A percentile compares a stretch with the other conserved stretches of the same genome.
Conservation (phyloP, 1,284 basidiomycete species). For the Dichomitus squalens region DNA sequence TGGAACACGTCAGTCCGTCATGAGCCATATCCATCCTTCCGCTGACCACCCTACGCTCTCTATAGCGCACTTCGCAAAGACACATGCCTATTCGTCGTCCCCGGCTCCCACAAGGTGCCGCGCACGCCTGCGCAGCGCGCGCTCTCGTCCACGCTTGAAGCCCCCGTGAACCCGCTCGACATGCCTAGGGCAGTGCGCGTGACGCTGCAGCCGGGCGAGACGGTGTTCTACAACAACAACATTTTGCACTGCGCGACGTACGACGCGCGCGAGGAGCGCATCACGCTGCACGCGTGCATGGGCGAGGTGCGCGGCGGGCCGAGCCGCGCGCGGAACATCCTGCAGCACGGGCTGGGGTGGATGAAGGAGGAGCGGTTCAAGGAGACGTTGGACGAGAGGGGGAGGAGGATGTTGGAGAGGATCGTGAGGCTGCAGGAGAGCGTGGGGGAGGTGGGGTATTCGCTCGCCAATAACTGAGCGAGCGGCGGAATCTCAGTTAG, state of each 20-base stretch:
- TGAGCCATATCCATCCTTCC: background rate
- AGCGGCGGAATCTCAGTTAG: no score
- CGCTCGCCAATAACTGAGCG: constrained; percentile 35
- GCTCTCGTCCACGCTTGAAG: constrained; percentile 55
- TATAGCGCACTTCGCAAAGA: constrained; percentile 73
- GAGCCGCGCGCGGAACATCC: constrained; percentile 70
- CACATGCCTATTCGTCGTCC: constrained; percentile 75
- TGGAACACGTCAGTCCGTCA: constrained; percentile 73
- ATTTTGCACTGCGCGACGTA: constrained; percentile 80
- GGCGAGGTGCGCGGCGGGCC: constrained; percentile 67
- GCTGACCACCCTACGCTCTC: background rate
- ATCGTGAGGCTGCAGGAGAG: constrained; percentile 59
- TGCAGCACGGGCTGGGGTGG: constrained; percentile 82
- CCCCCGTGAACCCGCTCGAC: constrained; percentile 58
- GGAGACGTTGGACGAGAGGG: constrained; percentile 48
- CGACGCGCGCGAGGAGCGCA: constrained; percentile 51
- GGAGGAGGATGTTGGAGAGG: constrained; percentile 61
- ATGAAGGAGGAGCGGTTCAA: constrained; percentile 65
- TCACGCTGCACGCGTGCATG: constrained; percentile 77
- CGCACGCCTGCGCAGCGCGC: constrained; percentile 63
- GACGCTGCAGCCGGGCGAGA: constrained; percentile 68
- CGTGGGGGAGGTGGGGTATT: constrained; percentile 55
- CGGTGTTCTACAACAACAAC: constrained; percentile 83
- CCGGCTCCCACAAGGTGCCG: constrained; percentile 63
- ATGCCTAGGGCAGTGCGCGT: constrained; percentile 75